Evolutionary conservation across 345 rosid genomes (phyloP).

Genomic region (Euphorbia peplus): DNA sequence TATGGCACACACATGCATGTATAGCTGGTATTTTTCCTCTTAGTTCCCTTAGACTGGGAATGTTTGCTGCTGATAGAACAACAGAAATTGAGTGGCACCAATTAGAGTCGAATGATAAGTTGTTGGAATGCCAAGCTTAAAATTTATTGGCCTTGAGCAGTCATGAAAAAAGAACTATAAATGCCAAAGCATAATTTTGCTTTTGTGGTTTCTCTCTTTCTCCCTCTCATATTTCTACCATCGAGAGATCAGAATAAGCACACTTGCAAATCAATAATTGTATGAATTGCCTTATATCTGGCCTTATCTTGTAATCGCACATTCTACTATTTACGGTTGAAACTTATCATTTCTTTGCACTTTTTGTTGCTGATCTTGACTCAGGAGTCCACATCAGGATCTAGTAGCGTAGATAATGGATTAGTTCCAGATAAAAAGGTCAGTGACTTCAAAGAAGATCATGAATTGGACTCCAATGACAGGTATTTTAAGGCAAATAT

Average conservation of each 20-base stretch:
- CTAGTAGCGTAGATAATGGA: conserved; percentile 57
- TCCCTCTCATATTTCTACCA: not conserved
- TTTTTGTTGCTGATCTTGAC: conserved; percentile 4
- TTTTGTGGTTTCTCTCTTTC: not conserved
- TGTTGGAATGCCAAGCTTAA: not conserved
- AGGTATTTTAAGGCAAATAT: conserved; percentile 43
- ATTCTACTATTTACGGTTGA: not conserved
- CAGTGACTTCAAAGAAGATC: conserved; percentile 30
- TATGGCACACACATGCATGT: not conserved
- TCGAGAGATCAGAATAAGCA: not conserved
- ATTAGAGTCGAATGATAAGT: not conserved
- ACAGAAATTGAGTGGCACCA: not conserved
- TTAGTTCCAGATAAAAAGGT: conserved; percentile 40
- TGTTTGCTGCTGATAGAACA: no score
- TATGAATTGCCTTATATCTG: not conserved
- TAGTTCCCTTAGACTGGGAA: no score
- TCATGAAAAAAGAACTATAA: not conserved
- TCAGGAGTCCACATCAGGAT: conserved; percentile 58
- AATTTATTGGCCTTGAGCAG: not conserved
- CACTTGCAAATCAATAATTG: not conserved
- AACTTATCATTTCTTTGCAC: not conserved
- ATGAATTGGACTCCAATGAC: conserved; percentile 35
- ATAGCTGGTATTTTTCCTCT: no score
- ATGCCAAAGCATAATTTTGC: not conserved
- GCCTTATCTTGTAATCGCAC: not conserved